phyloP scores from a whole-genome alignment of 345 rosid species.

The Dipteronia dyeriana region DNA sequence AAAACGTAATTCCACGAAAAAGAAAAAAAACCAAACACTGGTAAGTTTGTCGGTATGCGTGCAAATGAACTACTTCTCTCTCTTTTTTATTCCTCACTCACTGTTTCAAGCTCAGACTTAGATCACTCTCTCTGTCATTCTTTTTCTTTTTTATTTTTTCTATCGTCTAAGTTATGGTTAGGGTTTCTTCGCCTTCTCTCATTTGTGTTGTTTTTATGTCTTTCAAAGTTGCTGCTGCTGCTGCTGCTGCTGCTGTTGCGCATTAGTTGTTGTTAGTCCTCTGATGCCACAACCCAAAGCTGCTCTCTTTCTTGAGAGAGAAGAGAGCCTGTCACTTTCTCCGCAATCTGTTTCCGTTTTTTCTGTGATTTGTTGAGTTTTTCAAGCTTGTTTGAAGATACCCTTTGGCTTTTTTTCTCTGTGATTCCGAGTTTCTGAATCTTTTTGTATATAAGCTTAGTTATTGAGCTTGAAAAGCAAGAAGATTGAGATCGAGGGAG shows the following conservation, averaged over 20 bases:
- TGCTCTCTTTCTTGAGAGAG: constrained; percentile 46
- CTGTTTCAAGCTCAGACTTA: constrained; percentile 41
- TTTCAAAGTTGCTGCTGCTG: background rate
- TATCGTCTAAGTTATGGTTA: constrained; percentile 32
- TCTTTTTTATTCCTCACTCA: constrained; percentile 26
- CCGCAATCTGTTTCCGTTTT: background rate
- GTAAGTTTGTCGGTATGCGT: constrained; percentile 79
- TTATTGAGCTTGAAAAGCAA: background rate
- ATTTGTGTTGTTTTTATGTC: constrained; percentile 5
- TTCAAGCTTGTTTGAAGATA: constrained; percentile 3
- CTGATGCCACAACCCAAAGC: constrained; percentile 30
- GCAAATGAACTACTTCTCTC: constrained; percentile 43
- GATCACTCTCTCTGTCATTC: constrained; percentile 39
- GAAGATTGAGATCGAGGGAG: no score
- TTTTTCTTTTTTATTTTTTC: constrained; percentile 12
- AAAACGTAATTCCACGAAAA: constrained; percentile 44
- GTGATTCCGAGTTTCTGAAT: constrained; percentile 13
- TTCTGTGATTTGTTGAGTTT: background rate
- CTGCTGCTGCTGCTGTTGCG: background rate
- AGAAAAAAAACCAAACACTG: constrained; percentile 28
- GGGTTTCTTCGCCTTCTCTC: constrained; percentile 29
- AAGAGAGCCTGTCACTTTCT: constrained; percentile 35
- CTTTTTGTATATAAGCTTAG: background rate
- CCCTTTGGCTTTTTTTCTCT: background rate
- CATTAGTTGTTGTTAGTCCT: constrained; percentile 9